Conservation (phyloP, 805 yeast species). For the Ogataea pini region DNA sequence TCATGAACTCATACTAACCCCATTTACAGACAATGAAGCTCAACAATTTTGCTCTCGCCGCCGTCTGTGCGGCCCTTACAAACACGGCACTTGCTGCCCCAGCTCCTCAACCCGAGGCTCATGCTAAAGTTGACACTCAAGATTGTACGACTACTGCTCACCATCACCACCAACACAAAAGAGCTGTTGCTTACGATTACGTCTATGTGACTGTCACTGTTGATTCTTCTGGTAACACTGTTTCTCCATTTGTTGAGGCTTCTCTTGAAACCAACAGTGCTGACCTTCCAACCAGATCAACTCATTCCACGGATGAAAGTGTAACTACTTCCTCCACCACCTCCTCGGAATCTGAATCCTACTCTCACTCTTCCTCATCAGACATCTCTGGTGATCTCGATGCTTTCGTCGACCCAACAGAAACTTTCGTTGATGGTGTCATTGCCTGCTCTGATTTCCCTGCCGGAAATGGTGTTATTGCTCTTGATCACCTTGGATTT, state of each 20-base stretch:
- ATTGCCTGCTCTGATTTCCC: conserved; percentile 71
- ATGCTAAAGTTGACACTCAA: conserved; percentile 41
- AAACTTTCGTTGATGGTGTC: conserved; percentile 70
- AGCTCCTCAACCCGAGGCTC: conserved; percentile 34
- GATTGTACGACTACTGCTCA: conserved; percentile 49
- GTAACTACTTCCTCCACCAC: conserved; percentile 34
- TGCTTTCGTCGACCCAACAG: conserved; percentile 56
- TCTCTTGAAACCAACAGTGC: conserved; percentile 24
- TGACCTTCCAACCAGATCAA: conserved; percentile 19
- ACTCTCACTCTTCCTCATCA: conserved; percentile 34
- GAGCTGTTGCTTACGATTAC: conserved; percentile 52
- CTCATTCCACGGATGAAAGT: conserved; percentile 22
- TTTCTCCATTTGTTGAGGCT: conserved; percentile 37
- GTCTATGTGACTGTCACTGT: conserved; percentile 56
- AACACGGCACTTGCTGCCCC: conserved; percentile 34
- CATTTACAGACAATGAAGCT: conserved; percentile 24
- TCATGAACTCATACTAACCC: conserved; percentile 6
- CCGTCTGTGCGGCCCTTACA: conserved; percentile 30
- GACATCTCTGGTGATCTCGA: conserved; percentile 58
- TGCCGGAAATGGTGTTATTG: conserved; percentile 78
- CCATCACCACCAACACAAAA: conserved; percentile 62
- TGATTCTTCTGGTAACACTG: conserved; percentile 47
- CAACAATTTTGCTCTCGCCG: conserved; percentile 24
- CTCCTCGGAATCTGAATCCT: conserved; percentile 25
- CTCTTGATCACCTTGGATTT: conserved; percentile 67